These are phyloP conservation scores for Pichia sp. DNA, from an alignment of 1,139 yeast species.

Conservation along the genomic window DNA sequence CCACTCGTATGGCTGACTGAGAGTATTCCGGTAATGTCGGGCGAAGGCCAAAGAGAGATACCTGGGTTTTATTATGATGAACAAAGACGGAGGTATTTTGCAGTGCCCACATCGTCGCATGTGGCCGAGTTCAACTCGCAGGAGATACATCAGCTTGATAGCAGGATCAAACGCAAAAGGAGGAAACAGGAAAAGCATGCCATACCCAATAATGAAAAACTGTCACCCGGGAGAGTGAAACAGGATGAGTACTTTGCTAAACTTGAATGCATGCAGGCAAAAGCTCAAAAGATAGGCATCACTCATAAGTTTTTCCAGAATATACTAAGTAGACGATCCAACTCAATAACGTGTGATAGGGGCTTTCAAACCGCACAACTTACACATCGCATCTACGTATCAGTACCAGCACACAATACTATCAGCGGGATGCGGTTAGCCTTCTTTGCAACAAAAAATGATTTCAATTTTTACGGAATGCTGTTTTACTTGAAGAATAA, in stretches of 20 bases:
- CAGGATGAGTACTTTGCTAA: background rate
- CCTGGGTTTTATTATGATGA: slow-evolving; percentile 17
- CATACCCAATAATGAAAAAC: background rate
- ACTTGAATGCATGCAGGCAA: background rate
- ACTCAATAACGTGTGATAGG: background rate
- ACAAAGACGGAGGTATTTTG: slow-evolving; percentile 14
- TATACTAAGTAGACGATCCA: background rate
- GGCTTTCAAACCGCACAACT: background rate
- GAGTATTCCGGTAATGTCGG: slow-evolving; percentile 2
- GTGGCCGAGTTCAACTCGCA: slow-evolving; percentile 3
- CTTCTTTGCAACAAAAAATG: background rate
- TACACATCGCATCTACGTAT: too few species aligned
- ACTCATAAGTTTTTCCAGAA: background rate
- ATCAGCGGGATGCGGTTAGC: background rate
- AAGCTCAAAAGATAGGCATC: background rate
- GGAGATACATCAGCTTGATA: slow-evolving; percentile 1
- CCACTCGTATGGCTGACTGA: too few species aligned
- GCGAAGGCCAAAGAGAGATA: slow-evolving; percentile 2
- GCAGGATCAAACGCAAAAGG: slow-evolving; percentile 2
- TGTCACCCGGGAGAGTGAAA: background rate
- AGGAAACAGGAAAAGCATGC: background rate
- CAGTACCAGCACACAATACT: background rate
- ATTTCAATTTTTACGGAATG: too few species aligned
- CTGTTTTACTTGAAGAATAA: too few species aligned
- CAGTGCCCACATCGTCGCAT: slow-evolving; percentile 8